Evolutionary conservation across 164 flowering plant genomes (phyloP), one percentile per base, ranked within the genome.

Genomic region (Malania oleifera): DNA sequence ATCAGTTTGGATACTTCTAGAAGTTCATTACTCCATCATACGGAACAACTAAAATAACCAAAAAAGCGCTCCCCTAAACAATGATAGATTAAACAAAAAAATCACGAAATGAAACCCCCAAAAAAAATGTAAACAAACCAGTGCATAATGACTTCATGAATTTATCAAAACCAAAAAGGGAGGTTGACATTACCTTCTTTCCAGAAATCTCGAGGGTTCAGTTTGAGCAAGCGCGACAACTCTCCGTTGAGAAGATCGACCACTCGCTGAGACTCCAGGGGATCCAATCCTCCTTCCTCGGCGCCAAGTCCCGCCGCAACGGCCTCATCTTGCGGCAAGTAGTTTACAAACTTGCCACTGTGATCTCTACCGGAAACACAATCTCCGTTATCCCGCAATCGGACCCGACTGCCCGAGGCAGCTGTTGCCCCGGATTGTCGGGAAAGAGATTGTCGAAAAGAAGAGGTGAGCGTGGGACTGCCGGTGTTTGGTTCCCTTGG

Each of bases 251-350:
- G 60, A 54, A 89, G 82, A 77, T 95, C 98, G 0, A 89, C 98
- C 5, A 84, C 90, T 24, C 85, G 73, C 75, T 91, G 99, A 24
- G 99, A 88, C 76, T 89, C 96, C 25, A 84, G 62, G 0, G 96
- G 83, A 75, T 95, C 96, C 73, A 87, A 64, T 0, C 82, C 97
- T 3, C 99, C 97, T 40, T 88, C 86, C n/a, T 84, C 88, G n/a
- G 84, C 85, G 1, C 90, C 83, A 0, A 85, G 72, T 9, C 99
- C 99, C 9, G 83, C 67, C 1, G 97, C 99, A 15, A 93, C 93
- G 0, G 99, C 97, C 75, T 93, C 97, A 57, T 95, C 97, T 57
- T 87, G 96, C 6, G 97, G 96, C 71, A 91, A 70, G 71, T 91
- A 95, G 54, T 74, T 76, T 1, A 95, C 91, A 71, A 88, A 95